Evolutionary conservation across 352 stramenopile genomes (phyloP).

Genomic region (Pythium dissotocum): DNA sequence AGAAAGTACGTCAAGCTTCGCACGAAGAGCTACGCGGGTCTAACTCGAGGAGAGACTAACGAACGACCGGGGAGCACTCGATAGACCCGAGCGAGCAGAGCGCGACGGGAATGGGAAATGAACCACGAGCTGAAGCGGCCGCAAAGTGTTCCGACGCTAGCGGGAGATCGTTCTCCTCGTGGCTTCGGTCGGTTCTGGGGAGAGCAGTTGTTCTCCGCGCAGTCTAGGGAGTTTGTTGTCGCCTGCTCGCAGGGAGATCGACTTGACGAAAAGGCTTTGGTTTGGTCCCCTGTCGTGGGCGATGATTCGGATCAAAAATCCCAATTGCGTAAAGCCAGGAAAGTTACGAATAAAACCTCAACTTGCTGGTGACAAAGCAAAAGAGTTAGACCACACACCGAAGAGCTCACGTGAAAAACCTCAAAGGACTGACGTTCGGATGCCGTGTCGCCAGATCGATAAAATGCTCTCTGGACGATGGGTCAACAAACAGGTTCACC

Average conservation of each 20-base stretch:
- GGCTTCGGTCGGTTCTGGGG: neutral
- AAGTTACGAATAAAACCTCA: slow-evolving; percentile 17
- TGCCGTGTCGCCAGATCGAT: slow-evolving; percentile 3
- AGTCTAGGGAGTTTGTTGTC: slow-evolving; percentile 6
- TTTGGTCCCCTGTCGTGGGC: neutral
- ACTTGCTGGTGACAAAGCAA: neutral
- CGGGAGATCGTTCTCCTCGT: neutral
- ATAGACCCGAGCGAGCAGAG: neutral
- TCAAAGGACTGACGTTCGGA: slow-evolving; percentile 20
- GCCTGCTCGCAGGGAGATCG: slow-evolving; percentile 15
- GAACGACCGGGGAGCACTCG: neutral
- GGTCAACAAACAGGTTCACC: slow-evolving; percentile 16
- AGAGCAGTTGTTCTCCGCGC: neutral
- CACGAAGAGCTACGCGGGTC: neutral
- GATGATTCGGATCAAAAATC: slow-evolving; percentile 21
- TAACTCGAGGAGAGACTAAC: neutral
- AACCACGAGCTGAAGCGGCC: neutral
- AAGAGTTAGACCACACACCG: neutral
- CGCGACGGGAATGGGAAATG: slow-evolving; percentile 17
- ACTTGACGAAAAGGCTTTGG: slow-evolving; percentile 4
- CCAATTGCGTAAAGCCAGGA: slow-evolving; percentile 5
- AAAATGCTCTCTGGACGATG: slow-evolving; percentile 7
- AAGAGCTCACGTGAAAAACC: slow-evolving; percentile 17
- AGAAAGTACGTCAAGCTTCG: neutral
- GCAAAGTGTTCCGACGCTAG: neutral